Base-by-base conservation (phyloP, 306 rosid genomes). In the Fragaria iinumae region DNA sequence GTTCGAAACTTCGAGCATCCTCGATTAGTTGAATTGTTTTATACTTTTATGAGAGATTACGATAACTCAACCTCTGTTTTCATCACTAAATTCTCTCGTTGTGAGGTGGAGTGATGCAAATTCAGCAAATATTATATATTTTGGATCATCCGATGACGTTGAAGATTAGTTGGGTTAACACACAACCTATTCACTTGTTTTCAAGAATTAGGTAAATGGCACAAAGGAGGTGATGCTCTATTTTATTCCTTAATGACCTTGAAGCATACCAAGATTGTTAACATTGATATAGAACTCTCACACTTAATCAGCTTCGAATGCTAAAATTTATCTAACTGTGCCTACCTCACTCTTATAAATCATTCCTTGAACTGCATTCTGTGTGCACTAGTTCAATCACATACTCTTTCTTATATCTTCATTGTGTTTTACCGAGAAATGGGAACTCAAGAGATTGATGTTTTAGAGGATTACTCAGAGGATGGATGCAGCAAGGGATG, bases 401-500 rank as follows among this genome's bases (percentile, higher is more conserved):
- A 11, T 77, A 76, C 65, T 63, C 50, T 4, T 38, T 41, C 39
- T 7, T 20, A 65, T 34, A 13, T 45, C 39, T 50, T 52, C 65
- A 11, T 23, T 53, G 21, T 25, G 68, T 69, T 69, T 17, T 36
- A 18, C 48, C 71, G 65, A 23, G 78, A 85, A 79, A 79, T 77
- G 86, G 79, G 69, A 34, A 77, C 55, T 49, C 72, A 72, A 62
- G 78, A 76, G 57, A 80, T 5, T 4, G 77, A 69, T 63, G 48
- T 71, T 6, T 18, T 72, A 44, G 20, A 45, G 67, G 81, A 45
- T 74, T 59, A 39, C 25, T 43, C 72, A 29, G 53, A 67, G 53
- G 81, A 82, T 25, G 75, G 68, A 48, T 76, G 34, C 81, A 70
- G 57, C 71, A 44, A 89, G 83, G 90, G 86, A 76, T 71, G 82